Percentiles rank a stretch among this genome's conserved stretches.
These are phyloP conservation scores for Oryza meridionalis DNA, from an alignment of 176 grass and related monocot genomes.

Conservation along the genomic window DNA sequence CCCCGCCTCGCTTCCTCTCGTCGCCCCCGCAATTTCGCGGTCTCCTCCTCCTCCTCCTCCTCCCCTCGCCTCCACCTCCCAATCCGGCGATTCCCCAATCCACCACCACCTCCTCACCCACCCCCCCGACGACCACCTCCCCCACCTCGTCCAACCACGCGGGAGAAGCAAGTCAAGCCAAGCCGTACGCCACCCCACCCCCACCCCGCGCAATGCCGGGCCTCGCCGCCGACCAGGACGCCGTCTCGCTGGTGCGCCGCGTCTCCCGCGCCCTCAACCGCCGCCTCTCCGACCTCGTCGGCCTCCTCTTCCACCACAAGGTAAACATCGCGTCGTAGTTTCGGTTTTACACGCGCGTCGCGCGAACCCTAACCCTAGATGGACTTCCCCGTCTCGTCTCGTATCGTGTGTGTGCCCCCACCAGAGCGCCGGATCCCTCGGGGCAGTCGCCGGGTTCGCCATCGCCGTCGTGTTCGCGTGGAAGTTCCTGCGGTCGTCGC, in stretches of 20 bases:
- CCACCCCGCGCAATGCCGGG: slow-evolving; percentile 50
- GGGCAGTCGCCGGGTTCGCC: slow-evolving; percentile 90
- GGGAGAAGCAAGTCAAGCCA: not conserved
- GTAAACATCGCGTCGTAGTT: slow-evolving; percentile 18
- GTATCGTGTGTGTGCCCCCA: slow-evolving; percentile 13
- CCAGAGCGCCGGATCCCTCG: slow-evolving; percentile 73
- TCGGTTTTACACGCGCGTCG: not conserved
- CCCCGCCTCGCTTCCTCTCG: not conserved
- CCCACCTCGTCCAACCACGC: not conserved
- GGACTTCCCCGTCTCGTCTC: not conserved
- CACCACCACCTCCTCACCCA: not conserved
- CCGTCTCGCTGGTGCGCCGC: slow-evolving; percentile 65
- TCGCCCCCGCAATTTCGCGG: not conserved
- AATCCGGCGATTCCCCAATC: slow-evolving; percentile 14
- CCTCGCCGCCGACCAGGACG: slow-evolving; percentile 57
- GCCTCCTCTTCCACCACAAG: slow-evolving; percentile 73
- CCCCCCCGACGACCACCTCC: not conserved
- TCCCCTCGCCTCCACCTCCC: not conserved
- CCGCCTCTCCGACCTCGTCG: slow-evolving; percentile 67
- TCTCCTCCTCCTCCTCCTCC: not conserved
- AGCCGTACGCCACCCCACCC: not conserved
- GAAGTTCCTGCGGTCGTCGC: slow-evolving; percentile 68
- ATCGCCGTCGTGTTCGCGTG: slow-evolving; percentile 92
- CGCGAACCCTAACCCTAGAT: slow-evolving; percentile 41
- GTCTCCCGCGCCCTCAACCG: slow-evolving; percentile 79